Evolutionary conservation across 768 basidiomycete species (phyloP), one percentile per base, ranked within the genome.

Genomic region (Lanmaoa pseudosensibilis): DNA sequence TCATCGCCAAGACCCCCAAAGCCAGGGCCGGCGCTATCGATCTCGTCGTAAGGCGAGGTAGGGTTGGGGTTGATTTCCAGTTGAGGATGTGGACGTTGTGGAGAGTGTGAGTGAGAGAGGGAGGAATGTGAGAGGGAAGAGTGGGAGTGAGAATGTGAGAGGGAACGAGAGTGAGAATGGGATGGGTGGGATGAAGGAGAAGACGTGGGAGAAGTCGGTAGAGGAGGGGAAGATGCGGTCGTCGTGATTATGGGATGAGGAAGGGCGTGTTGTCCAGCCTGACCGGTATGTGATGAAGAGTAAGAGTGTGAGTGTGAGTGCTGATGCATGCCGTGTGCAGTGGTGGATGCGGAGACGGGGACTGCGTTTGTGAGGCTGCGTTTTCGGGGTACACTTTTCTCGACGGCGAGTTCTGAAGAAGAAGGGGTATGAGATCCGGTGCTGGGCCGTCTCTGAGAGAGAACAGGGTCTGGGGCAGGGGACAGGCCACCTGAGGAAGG

Each of bases 301-400:
- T 55, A 59, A 10, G 71, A 57, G 27, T 72, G 65, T 5, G 69
- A 71, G 0, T 70, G 69, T 0, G 69, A 63, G 23, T 71, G 70
- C 2, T 62, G 60, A 41, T 68, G 69, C 40, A 61, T 47, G 54
- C 44, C n/a, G 47, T 68, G 68, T 33, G 54, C 3, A 5, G 21
- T 11, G 38, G 58, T 5, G 2, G 64, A n/a, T 4, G 57, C 39
- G 12, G 68, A 57, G 65, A 70, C 41, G 74, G 81, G 76, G 18
- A 79, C 68, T 4, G 73, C 68, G 50, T 74, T 71, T 2, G 77
- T 83, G 65, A 88, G 85, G 66, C 84, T 86, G 56, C 88, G 79
- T 70, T 89, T 89, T 37, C 86, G 76, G 2, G 86, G 84, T 11
- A 87, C 77, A 43, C 80, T 80, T 49, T 84, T 80, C 55, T 77